Conservation (phyloP, 495 filamentous ascomycete genomes). For the Trichoderma erinaceum region DNA sequence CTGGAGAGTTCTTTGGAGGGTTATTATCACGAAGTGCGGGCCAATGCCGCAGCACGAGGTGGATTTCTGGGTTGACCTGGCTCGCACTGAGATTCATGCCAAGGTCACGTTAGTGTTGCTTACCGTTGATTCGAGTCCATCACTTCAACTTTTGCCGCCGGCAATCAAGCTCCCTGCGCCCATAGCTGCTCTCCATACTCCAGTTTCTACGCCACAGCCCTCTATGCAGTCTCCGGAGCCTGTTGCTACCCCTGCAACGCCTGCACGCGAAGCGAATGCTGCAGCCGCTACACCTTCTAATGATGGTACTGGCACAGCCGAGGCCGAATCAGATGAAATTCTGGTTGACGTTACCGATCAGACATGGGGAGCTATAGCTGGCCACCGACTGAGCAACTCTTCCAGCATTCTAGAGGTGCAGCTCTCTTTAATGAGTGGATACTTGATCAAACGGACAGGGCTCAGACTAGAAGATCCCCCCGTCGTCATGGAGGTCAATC, state of each 20-base stretch:
- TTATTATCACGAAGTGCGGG: constrained; percentile 70
- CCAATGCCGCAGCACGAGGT: constrained; percentile 69
- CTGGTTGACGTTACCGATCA: constrained; percentile 75
- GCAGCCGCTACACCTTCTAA: constrained; percentile 53
- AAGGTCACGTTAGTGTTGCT: constrained; percentile 54
- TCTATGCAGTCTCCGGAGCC: constrained; percentile 52
- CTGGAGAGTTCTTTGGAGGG: constrained; percentile 68
- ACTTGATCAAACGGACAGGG: constrained; percentile 70
- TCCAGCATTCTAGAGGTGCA: constrained; percentile 56
- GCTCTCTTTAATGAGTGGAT: constrained; percentile 62
- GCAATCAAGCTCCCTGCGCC: constrained; percentile 37
- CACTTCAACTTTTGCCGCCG: constrained; percentile 57
- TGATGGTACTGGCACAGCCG: constrained; percentile 32
- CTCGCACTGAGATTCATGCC: constrained; percentile 37
- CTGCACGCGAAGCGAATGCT: constrained; percentile 38
- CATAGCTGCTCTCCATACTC: constrained; percentile 42
- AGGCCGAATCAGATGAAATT: constrained; percentile 64
- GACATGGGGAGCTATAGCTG: constrained; percentile 70
- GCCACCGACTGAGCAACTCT: constrained; percentile 65
- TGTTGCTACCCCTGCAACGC: constrained; percentile 42
- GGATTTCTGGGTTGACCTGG: constrained; percentile 49
- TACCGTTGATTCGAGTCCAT: constrained; percentile 59
- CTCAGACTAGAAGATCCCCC: constrained; percentile 54
- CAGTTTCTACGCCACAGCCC: constrained; percentile 53
- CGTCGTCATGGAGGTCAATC: constrained; percentile 57